Conservation (phyloP, 352 stramenopile genomes). For the Saprolegnia diclina region DNA sequence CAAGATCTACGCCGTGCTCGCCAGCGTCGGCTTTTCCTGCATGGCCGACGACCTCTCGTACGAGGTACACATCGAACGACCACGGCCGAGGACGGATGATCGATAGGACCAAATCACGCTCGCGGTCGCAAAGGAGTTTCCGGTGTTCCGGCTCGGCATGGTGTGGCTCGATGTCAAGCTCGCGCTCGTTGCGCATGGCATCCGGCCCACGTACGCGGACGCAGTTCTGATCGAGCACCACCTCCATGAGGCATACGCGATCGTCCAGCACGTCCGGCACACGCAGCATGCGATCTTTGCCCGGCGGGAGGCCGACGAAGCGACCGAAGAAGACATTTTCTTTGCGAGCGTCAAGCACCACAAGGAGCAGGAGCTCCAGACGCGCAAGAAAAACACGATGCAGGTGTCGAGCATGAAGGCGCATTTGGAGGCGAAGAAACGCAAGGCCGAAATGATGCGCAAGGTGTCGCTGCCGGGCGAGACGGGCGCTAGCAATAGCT, state of each 20-base stretch:
- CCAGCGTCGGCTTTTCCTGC: slow-evolving; percentile 51
- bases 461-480: slow-evolving; percentile 30
- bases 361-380: slow-evolving; percentile 68
- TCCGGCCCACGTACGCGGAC: slow-evolving; percentile 69
- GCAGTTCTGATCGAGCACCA: slow-evolving; percentile 63
- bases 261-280: slow-evolving; percentile 55
- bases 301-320: slow-evolving; percentile 26
- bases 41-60: slow-evolving; percentile 9
- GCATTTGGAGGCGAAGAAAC: slow-evolving; percentile 70
- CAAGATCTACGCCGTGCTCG: slow-evolving; percentile 65
- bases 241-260: slow-evolving; percentile 68
- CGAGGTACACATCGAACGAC: background rate
- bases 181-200: slow-evolving; percentile 50
- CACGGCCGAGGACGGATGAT: slow-evolving; percentile 30
- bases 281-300: slow-evolving; percentile 49
- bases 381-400: slow-evolving; percentile 45
- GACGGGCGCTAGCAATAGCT: background rate
- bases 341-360: slow-evolving; percentile 51
- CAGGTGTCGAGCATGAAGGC: slow-evolving; percentile 56
- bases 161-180: slow-evolving; percentile 73
- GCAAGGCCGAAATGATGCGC: slow-evolving; percentile 60
- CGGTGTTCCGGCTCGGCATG: slow-evolving; percentile 55
- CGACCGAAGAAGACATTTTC: slow-evolving; percentile 38
- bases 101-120: slow-evolving; percentile 51
- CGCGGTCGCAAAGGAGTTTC: slow-evolving; percentile 68